phyloP scores from a whole-genome alignment of 768 basidiomycete genomes.

The Suillus alpinus region DNA sequence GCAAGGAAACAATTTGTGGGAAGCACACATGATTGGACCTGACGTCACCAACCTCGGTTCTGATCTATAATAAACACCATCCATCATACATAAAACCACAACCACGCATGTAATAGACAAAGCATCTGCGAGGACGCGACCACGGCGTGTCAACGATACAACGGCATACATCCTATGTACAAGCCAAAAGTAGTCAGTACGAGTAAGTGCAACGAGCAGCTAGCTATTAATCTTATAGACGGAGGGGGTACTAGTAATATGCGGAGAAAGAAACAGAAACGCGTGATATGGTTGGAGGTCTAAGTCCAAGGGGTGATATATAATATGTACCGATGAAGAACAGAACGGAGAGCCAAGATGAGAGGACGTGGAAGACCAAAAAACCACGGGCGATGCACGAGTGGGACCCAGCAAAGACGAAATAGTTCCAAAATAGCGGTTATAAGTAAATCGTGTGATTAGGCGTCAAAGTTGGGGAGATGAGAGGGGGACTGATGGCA shows the following conservation, averaged over 20 bases:
- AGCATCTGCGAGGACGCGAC: slow-evolving; percentile 6
- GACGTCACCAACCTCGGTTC: too few species aligned
- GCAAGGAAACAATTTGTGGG: neutral
- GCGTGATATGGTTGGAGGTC: slow-evolving; percentile 5
- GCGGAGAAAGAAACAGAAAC: neutral
- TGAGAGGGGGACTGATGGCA: neutral
- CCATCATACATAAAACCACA: neutral
- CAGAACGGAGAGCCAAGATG: neutral
- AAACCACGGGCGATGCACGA: neutral
- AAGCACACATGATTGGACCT: neutral
- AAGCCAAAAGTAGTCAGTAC: slow-evolving; percentile 5
- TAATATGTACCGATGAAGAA: slow-evolving; percentile 20
- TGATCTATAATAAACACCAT: neutral
- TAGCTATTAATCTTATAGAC: slow-evolving; percentile 22
- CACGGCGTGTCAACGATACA: slow-evolving; percentile 5
- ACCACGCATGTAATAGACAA: slow-evolving; percentile 2
- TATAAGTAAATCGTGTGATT: slow-evolving; percentile 24
- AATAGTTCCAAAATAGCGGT: slow-evolving; percentile 28
- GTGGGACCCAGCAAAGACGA: slow-evolving; percentile 14
- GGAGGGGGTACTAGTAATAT: slow-evolving; percentile 19
- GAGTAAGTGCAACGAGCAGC: slow-evolving; percentile 11
- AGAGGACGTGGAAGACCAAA: neutral
- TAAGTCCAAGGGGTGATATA: slow-evolving; percentile 23
- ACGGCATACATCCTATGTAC: slow-evolving; percentile 5
- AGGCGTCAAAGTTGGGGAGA: neutral